Evolutionary conservation across 768 basidiomycete genomes (phyloP), one percentile per base, ranked within the genome.

Genomic region (Lactarius sp.): DNA sequence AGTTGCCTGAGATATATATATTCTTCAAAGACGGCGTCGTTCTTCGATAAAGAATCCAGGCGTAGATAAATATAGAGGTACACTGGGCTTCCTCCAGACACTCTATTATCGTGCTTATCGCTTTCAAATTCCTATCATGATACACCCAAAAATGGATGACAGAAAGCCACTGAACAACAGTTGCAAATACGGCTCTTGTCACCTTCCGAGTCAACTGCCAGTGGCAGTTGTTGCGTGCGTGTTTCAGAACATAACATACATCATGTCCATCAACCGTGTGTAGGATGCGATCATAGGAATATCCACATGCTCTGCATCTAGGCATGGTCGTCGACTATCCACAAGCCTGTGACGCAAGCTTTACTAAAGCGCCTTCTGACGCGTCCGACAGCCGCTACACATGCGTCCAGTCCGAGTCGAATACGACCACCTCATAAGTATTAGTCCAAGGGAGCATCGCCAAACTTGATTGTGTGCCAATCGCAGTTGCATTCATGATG

Each of bases 21-120:
- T 31, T n/a, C 22, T 27, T 49, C 47, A 37, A 27, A 54, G 9
- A 13, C 27, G 16, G 22, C 18, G 52, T 22, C 27, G 14, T 33
- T 18, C 34, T 44, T 13, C 37, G 1, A 31, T 33, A 44, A 34
- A 18, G 4, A 54, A 16, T 31, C 53, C 10, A 50, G 10, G 36
- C 12, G 37, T 36, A 39, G 49, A 22, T 27, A 53, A 49, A 54
- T 31, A 56, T 18, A 50, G n/a, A 49, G 20, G 34, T 18, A 33
- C 27, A n/a, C 18, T n/a, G 16, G 50, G 13, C 41, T 51, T 56
- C 39, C 49, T 57, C 27, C 20, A 20, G 44, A 7, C 20, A 33
- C 37, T 36, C 16, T 55, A 49, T 61, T 49, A 20, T 22, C 42
- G 16, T 42, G 46, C 47, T 61, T 56, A 52, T 62, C 49, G 47